These are phyloP conservation scores for Neckera pumila DNA, from an alignment of 225 moss, liverwort and hornwort species.

Conservation along the genomic window DNA sequence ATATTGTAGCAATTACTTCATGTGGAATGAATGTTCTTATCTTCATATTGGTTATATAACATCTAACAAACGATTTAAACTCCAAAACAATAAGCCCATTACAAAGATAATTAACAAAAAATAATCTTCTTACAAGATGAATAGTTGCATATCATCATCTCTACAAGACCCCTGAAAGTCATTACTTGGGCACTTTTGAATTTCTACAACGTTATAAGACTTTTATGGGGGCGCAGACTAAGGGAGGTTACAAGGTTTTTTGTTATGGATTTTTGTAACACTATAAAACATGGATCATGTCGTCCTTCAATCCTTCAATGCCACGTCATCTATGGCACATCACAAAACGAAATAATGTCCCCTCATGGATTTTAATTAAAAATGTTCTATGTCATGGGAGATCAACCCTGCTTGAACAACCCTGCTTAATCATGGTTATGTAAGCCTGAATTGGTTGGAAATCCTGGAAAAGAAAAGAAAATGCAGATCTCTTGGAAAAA, in stretches of 20 bases:
- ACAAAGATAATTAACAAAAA: background rate
- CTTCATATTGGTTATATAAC: background rate
- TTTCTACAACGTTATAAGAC: background rate
- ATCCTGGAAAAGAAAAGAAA: background rate
- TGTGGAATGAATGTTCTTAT: no score
- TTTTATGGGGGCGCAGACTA: rapidly evolving
- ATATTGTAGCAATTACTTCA: no score
- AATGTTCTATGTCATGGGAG: background rate
- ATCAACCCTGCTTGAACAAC: background rate
- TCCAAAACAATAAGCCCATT: background rate
- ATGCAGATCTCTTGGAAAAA: background rate
- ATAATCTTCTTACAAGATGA: background rate
- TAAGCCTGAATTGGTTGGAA: background rate
- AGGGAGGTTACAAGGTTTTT: background rate
- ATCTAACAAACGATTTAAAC: background rate
- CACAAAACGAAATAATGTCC: no score
- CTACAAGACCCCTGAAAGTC: background rate
- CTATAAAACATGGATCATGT: background rate
- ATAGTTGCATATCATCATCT: no score
- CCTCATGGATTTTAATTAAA: no score
- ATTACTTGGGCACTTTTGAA: background rate
- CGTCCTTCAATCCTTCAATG: background rate
- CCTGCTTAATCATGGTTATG: background rate
- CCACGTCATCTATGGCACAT: background rate
- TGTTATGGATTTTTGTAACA: background rate